Base-by-base conservation (phyloP, 176 grass and related monocot species). In the Oryza rufipogon region DNA sequence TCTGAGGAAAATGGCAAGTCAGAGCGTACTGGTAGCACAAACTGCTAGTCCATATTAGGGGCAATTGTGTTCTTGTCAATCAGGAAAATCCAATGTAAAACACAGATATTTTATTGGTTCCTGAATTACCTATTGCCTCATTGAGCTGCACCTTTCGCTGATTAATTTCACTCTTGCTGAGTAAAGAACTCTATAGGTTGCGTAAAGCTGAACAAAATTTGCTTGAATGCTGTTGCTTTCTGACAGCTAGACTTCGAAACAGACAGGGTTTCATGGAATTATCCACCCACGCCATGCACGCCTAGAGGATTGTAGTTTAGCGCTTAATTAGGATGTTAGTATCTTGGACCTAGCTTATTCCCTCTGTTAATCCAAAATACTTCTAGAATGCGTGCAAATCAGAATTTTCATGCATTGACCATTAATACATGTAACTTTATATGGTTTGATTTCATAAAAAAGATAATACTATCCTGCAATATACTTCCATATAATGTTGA, bases 171-270 rank as follows among this genome's bases (percentile, higher is more conserved):
- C 1, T 23, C 0, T 67, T 70, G 20, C 15, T 10, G 19, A 58
- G 68, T 45, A 34, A 33, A 33, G 58, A 63, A 72, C 20, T 12
- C 7, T 11, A 71, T 44, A 0, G 58, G n/a, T 63, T 71, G 33
- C 14, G 36, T 61, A 44, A 16, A 9, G 54, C 28, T 46, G 36
- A 64, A 19, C 7, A 32, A 19, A 42, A 30, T 77, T 77, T 44
- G 66, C 10, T 63, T 47, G 11, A 63, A 30, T 46, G 68, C 68
- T 45, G 68, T 63, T 82, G 80, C 69, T 73, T 73, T 82, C 68
- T 13, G 22, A 82, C 33, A 72, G 80, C 80, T 45, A 22, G 13
- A 38, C 23, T 39, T 39, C 19, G 47, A 81, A 81, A 9, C 34
- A 28, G 79, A 71, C 79, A 42, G 49, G n/a, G 3, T 63, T 23